Evolutionary conservation across 495 filamentous ascomycete species (phyloP).

Genomic region (Aspergillus nanangensis): DNA sequence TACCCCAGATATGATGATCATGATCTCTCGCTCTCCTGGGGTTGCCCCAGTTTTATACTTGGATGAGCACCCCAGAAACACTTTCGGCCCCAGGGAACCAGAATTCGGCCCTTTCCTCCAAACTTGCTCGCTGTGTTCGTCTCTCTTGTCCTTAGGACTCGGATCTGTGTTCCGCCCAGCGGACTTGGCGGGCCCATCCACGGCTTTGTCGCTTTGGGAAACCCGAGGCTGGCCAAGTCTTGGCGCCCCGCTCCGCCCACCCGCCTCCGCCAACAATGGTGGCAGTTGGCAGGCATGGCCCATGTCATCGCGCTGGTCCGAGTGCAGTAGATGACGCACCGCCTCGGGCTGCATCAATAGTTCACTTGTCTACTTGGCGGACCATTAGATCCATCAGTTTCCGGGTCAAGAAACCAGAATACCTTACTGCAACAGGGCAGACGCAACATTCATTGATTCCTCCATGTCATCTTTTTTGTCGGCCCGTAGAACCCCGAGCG

Average conservation of each 20-base stretch:
- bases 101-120: not conserved
- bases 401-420: no score
- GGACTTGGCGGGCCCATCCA: slow-evolving; percentile 1
- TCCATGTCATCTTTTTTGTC: no score
- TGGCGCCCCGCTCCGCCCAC: not conserved
- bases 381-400: no score
- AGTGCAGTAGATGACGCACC: no score
- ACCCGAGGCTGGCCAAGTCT: slow-evolving; percentile 1
- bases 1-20: not conserved
- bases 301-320: no score
- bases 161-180: not conserved
- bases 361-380: no score
- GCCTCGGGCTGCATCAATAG: no score
- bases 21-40: not conserved
- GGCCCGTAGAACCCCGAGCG: no score
- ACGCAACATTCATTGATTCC: no score
- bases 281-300: no score
- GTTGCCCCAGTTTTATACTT: not conserved
- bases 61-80: not conserved
- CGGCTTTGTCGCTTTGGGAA: slow-evolving; percentile 1
- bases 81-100: not conserved
- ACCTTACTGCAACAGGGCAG: no score
- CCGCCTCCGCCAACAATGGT: no score
- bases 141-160: not conserved
- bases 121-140: not conserved